Evolutionary conservation across 139 green algal species (phyloP), one percentile per base, ranked within the genome.

Genomic region (Parachlorella kessleri): DNA sequence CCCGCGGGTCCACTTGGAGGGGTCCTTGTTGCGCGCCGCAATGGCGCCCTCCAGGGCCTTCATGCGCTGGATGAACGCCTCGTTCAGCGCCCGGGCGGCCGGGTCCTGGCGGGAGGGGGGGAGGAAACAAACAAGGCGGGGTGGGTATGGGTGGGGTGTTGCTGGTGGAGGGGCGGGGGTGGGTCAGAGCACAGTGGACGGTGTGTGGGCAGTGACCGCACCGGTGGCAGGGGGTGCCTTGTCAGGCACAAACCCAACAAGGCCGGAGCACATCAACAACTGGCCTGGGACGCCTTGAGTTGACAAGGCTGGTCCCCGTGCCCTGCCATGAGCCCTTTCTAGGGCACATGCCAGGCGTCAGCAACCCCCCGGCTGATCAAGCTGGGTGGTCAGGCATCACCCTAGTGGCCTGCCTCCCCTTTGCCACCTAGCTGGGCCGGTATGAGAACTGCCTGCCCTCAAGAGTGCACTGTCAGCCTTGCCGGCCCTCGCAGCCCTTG

Each of bases 41-140:
- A 76, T 28, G 48, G 33, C 48, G 0, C 41, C 70, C 70, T 75
- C 70, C 40, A 75, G 32, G 23, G 70, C 70, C 48, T 35, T 14
- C 71, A 76, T 76, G 71, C 71, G 71, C 42, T 42, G 23, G 33
- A 66, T 66, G 33, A 76, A 76, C n/a, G 36, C 48, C 3, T 7
- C 7, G 71, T 76, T 76, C 33, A 28, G 18, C 30, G 35, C 33
- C 48, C 35, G 32, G 6, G 71, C 71, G 2, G 71, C 32, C 0
- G 48, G 32, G 48, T 76, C 71, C 71, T 76, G 71, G 48, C 6
- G 1, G 30, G n/a, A 2, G 40, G 67, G n/a, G 3, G 67, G 67
- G 9, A 24, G 38, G 37, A 10, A 10, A 7, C 30, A 23, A 23
- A 23, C 8, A 55, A 32, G 2, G 66, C 23, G 9, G 37, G 1